phyloP scores from a whole-genome alignment of 345 rosid species.

The Hypericum androsaemum region DNA sequence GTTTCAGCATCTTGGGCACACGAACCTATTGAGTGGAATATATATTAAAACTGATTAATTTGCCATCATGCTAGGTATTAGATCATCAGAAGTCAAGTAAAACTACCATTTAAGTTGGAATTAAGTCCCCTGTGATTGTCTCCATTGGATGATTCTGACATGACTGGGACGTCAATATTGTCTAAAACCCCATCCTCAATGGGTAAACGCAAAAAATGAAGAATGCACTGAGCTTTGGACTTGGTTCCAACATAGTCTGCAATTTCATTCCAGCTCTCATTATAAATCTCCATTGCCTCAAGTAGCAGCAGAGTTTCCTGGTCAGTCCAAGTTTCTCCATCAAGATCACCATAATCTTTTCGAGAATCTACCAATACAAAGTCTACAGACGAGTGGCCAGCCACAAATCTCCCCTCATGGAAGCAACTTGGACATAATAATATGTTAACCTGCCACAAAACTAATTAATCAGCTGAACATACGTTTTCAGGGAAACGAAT shows the following conservation, averaged over 20 bases:
- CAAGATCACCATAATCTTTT: slow-evolving; percentile 55
- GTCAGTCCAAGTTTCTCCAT: slow-evolving; percentile 86
- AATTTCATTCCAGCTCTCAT: slow-evolving; percentile 83
- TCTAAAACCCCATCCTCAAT: slow-evolving; percentile 80
- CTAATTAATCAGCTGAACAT: slow-evolving; percentile 12
- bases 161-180: slow-evolving; percentile 64
- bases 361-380: slow-evolving; percentile 60
- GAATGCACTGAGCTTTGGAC: slow-evolving; percentile 93
- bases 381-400: slow-evolving; percentile 83
- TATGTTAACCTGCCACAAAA: slow-evolving; percentile 57
- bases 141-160: slow-evolving; percentile 32
- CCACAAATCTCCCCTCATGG: slow-evolving; percentile 76
- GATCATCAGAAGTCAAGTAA: slow-evolving; percentile 2
- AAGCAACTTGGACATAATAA: slow-evolving; percentile 70
- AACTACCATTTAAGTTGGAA: slow-evolving; percentile 42
- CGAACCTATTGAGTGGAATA: slow-evolving; percentile 30
- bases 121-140: slow-evolving; percentile 33
- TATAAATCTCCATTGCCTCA: slow-evolving; percentile 82
- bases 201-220: slow-evolving; percentile 83
- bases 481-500: no score
- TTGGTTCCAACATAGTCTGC: slow-evolving; percentile 92
- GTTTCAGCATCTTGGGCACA: slow-evolving; percentile 40
- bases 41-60: neutral
- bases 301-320: slow-evolving; percentile 86
- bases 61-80: no score